phyloP scores from a whole-genome alignment of 768 basidiomycete species.

The Mycena floridula region DNA sequence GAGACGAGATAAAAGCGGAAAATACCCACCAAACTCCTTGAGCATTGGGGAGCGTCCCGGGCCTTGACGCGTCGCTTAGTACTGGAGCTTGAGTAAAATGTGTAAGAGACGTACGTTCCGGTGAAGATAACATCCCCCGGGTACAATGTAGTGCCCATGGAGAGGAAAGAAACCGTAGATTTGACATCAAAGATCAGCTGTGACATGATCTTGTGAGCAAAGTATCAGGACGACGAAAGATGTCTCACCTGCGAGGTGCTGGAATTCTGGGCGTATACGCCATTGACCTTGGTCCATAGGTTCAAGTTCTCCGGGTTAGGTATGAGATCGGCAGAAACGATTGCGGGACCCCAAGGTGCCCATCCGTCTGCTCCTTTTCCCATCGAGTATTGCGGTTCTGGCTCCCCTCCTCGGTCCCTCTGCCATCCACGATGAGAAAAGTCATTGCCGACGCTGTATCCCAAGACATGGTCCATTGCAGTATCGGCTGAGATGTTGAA shows the following conservation, averaged over 20 bases:
- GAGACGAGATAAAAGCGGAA: no score
- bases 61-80: no score
- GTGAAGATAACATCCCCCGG: conserved; percentile 39
- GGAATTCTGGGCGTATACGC: conserved; percentile 29
- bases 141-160: conserved; percentile 34
- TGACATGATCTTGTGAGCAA: conserved; percentile 30
- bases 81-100: no score
- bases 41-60: no score
- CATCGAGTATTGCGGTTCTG: conserved; percentile 37
- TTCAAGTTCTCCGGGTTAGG: conserved; percentile 14
- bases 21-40: no score
- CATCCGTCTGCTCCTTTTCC: conserved; percentile 16
- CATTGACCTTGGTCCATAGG: conserved; percentile 37
- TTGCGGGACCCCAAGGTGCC: not conserved
- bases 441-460: conserved; percentile 33
- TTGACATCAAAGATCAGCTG: conserved; percentile 37
- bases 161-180: conserved; percentile 34
- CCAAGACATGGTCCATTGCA: conserved; percentile 35
- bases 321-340: not conserved
- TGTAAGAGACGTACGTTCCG: conserved; percentile 29
- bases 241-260: conserved; percentile 34
- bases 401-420: conserved; percentile 34
- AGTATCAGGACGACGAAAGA: no score
- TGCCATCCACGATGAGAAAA: conserved; percentile 40
- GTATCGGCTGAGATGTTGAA: conserved; percentile 36